phyloP scores from a whole-genome alignment of 2,329 filamentous ascomycete species.

The Verticillium nonalfalfae region DNA sequence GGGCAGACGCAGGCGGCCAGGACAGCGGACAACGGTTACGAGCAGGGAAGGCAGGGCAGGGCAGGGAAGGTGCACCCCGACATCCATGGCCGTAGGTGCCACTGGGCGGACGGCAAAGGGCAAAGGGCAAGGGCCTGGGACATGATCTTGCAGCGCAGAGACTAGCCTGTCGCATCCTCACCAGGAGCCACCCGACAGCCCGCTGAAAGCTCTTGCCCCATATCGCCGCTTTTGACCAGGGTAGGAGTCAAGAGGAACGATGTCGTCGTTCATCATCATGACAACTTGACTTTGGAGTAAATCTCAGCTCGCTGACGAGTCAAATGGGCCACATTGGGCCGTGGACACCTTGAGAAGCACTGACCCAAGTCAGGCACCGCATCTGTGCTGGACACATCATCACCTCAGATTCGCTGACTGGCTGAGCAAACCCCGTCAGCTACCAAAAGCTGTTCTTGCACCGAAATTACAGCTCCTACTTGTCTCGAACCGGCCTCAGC shows the following conservation, averaged over 20 bases:
- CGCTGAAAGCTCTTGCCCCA: background rate
- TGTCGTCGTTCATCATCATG: background rate
- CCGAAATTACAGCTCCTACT: background rate
- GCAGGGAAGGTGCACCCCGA: background rate
- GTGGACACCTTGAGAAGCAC: background rate
- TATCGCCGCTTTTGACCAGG: background rate
- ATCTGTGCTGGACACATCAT: no score
- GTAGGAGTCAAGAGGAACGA: background rate
- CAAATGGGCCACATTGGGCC: background rate
- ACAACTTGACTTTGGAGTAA: background rate
- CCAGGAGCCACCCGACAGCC: background rate
- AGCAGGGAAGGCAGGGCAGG: background rate
- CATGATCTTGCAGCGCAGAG: background rate
- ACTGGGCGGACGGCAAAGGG: background rate
- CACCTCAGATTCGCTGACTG: no score
- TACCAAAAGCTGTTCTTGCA: background rate
- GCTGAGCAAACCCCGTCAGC: no score
- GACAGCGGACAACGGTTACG: background rate
- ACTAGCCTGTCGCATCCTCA: background rate
- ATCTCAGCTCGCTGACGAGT: background rate
- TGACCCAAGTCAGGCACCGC: no score
- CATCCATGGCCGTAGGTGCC: background rate
- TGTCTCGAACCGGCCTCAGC: background rate
- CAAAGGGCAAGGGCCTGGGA: background rate
- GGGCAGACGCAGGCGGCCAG: background rate